Percentiles rank a stretch among this genome's conserved stretches.
These are phyloP conservation scores for Talaromyces sp. DNA, from an alignment of 2,329 filamentous ascomycete species.

Conservation along the genomic window DNA sequence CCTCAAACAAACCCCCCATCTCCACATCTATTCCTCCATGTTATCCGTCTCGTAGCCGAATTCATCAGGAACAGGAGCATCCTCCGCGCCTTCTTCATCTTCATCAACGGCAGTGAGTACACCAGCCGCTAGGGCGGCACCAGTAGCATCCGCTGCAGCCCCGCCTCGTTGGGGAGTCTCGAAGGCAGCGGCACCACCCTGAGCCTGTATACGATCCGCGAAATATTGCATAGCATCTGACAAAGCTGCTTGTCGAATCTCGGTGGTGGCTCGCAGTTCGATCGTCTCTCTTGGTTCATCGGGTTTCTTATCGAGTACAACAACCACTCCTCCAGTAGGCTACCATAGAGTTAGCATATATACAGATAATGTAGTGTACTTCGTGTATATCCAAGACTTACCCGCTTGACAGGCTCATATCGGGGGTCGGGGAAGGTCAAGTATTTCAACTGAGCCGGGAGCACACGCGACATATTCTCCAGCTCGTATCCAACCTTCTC, in stretches of 20 bases:
- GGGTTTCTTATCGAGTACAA: conserved; percentile 82
- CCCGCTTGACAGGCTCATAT: conserved; percentile 91
- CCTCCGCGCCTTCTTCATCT: conserved; percentile 50
- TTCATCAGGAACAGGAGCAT: conserved; percentile 48
- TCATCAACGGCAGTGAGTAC: conserved; percentile 87
- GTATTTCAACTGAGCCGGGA: conserved; percentile 91
- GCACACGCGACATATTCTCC: conserved; percentile 93
- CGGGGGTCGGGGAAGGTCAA: conserved; percentile 87
- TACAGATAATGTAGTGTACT: conserved; percentile 56
- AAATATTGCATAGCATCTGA: conserved; percentile 36
- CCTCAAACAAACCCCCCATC: neutral
- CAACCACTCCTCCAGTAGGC: conserved; percentile 89
- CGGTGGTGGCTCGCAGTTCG: conserved; percentile 89
- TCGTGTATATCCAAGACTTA: conserved; percentile 44
- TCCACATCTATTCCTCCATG: conserved; percentile 31
- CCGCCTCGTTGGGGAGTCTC: conserved; percentile 35
- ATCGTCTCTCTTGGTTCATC: conserved; percentile 75
- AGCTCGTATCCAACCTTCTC: conserved; percentile 96
- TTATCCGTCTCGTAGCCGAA: conserved; percentile 49
- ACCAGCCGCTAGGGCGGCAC: conserved; percentile 71
- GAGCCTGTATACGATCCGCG: conserved; percentile 45
- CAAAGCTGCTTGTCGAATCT: conserved; percentile 44
- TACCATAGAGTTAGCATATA: conserved; percentile 50
- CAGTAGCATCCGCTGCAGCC: conserved; percentile 32
- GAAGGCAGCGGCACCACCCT: conserved; percentile 36